Base-by-base conservation (phyloP, 1,284 basidiomycete genomes). In the Ceratobasidium papillatum region DNA sequence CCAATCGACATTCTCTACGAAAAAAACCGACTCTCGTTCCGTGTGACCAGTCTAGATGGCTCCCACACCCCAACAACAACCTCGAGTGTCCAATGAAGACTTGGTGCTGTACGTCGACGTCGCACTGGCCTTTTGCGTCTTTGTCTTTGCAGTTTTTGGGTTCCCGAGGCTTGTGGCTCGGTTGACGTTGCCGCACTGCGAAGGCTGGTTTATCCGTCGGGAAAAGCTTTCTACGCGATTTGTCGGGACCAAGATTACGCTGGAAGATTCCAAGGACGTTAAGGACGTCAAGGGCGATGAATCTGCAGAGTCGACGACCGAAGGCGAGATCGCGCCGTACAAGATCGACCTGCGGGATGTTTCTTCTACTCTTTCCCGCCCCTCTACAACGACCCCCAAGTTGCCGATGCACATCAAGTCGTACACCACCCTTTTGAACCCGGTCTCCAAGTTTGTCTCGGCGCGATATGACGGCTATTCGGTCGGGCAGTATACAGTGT, bases 81-180 rank as follows among this genome's bases (percentile, higher is more conserved):
- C 19, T 14, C n/a, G n/a, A n/a, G 25, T 71, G 34, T 71, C 68
- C 41, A 71, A 71, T 43, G 56, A 47, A 5, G 54, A 58, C 25
- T 25, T 71, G 30, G 68, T 61, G 4, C 68, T 71, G 36, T 71
- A 71, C 80, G 83, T 83, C 75, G 83, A 78, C 7, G 79, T 65
- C 66, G 78, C 77, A 45, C 77, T 80, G 51, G 52, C 76, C 56
- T 51, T 63, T 66, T 8, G 64, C 52, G 45, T 76, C 54, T 63
- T 75, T 49, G 36, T 76, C 54, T 76, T 82, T 79, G 12, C 80
- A 80, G 17, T 76, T 77, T 8, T 80, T 79, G 9, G 76, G 65
- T 61, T 81, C 79, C 38, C 82, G 80, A 72, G 81, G 47, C 22
- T 80, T 76, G 17, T 78, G 77, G 36, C 83, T 69, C 78, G 82